Conservation (phyloP, 2,329 filamentous ascomycete genomes). For the Paraconiothyrium brasiliense region DNA sequence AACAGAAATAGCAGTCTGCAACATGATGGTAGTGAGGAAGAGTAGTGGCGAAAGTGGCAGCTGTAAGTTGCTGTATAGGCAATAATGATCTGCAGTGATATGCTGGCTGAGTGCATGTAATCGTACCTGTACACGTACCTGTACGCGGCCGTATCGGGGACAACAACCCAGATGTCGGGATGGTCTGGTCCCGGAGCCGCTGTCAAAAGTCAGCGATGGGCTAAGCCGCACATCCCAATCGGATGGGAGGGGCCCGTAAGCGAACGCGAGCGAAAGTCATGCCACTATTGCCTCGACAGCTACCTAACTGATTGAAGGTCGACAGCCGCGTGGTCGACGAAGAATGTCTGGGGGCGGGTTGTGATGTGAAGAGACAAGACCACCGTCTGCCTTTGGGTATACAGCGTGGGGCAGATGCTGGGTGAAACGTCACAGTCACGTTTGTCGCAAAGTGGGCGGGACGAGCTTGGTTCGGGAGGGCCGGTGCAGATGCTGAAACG, state of each 20-base stretch:
- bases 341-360: neutral
- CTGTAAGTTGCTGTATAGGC: neutral
- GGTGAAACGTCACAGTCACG: conserved; percentile 14
- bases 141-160: neutral
- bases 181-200: conserved; percentile 7
- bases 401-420: conserved; percentile 1
- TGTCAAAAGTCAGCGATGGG: conserved; percentile 13
- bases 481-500: conserved; percentile 16
- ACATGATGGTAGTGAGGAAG: neutral
- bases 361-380: neutral
- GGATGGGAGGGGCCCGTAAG: conserved; percentile 9
- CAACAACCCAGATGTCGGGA: conserved; percentile 2
- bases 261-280: conserved; percentile 8
- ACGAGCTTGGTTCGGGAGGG: conserved; percentile 6
- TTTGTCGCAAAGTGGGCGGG: conserved; percentile 12
- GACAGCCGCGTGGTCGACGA: conserved; percentile 4
- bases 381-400: neutral
- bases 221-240: conserved; percentile 10
- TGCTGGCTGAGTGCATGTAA: neutral
- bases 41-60: neutral
- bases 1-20: neutral
- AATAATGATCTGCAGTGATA: neutral
- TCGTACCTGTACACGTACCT: neutral
- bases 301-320: conserved; percentile 6
- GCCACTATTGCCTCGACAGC: neutral